These are phyloP conservation scores for Cardiosporidium cionae DNA, from an alignment of 169 alveolate genomes.

Conservation along the genomic window DNA sequence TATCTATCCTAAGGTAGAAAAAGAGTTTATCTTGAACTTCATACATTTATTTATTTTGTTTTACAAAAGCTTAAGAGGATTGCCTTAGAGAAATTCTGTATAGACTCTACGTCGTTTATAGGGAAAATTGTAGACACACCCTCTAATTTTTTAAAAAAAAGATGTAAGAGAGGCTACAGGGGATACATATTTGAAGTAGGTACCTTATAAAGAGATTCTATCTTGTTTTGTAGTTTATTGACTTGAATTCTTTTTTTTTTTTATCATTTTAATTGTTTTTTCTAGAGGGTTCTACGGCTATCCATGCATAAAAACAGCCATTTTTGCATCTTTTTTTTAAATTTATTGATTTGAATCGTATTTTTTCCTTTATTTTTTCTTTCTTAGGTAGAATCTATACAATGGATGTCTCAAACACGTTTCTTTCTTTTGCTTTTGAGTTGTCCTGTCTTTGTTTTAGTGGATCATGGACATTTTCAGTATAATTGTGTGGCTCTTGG, in stretches of 20 bases:
- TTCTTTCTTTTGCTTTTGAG: slow-evolving; percentile 23
- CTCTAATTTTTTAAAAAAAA: not conserved
- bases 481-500: slow-evolving; percentile 77
- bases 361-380: not conserved
- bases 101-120: not conserved
- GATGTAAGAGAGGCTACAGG: not conserved
- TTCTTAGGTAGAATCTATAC: not conserved
- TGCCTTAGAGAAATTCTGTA: not conserved
- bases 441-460: slow-evolving; percentile 60
- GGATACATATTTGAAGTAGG: too few species aligned
- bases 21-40: not conserved
- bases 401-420: slow-evolving; percentile 10
- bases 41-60: not conserved
- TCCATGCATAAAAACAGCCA: not conserved
- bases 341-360: not conserved
- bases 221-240: too few species aligned
- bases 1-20: not conserved
- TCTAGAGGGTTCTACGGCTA: not conserved
- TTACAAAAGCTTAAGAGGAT: not conserved
- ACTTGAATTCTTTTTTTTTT: too few species aligned
- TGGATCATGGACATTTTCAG: slow-evolving; percentile 85
- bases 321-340: not conserved
- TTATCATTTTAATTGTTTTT: too few species aligned
- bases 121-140: not conserved
- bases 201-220: too few species aligned